Percentiles rank a stretch among this genome's conserved stretches.
These are phyloP conservation scores for Cercospora zeina DNA, from an alignment of 2,329 filamentous ascomycete species.

Conservation along the genomic window DNA sequence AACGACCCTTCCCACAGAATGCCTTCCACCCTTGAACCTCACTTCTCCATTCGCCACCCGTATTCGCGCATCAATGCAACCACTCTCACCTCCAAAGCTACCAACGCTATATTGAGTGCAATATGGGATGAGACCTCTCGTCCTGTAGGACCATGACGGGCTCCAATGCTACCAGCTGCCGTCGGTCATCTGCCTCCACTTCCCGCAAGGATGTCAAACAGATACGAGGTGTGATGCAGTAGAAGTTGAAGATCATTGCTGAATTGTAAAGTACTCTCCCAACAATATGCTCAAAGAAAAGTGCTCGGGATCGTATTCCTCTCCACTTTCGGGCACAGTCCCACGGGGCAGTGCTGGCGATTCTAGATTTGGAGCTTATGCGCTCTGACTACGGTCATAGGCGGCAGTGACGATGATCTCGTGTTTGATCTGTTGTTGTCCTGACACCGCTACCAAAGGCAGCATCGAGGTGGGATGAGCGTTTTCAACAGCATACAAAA, in stretches of 20 bases:
- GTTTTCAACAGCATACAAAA: neutral
- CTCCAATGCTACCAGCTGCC: neutral
- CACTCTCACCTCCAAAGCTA: too few relatives aligned
- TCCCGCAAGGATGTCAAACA: neutral
- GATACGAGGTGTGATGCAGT: neutral
- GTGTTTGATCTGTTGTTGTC: conserved; percentile 1
- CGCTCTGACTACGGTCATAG: neutral
- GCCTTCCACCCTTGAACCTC: neutral
- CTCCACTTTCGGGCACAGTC: neutral
- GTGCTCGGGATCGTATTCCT: neutral
- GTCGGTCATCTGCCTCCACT: neutral
- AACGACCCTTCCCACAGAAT: neutral
- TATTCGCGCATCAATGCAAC: too few relatives aligned
- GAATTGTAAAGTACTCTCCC: neutral
- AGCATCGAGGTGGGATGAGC: neutral
- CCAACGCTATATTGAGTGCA: neutral
- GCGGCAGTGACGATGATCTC: neutral
- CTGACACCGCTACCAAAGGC: neutral
- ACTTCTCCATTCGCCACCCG: neutral
- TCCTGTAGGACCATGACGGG: neutral
- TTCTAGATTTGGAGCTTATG: neutral
- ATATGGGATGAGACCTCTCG: neutral
- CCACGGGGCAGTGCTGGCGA: too few relatives aligned
- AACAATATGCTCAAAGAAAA: neutral
- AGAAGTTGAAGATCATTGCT: neutral